Base-by-base conservation (phyloP, 2,329 filamentous ascomycete species). In the Pestalotiopsis sp. region DNA sequence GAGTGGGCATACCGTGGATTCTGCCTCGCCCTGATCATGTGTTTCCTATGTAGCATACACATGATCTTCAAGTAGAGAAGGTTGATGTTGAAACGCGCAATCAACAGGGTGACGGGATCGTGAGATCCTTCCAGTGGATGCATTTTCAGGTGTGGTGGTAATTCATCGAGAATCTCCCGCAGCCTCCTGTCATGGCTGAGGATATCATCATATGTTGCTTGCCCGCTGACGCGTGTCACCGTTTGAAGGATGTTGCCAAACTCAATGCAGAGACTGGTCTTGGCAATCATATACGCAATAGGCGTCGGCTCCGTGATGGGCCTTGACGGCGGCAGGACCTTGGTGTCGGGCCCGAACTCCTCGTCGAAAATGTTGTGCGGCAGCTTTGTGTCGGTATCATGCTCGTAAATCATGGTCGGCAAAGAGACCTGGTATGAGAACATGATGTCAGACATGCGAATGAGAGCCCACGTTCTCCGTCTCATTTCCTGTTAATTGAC, bases 1-100 rank as follows among this genome's bases (percentile, higher is more conserved):
- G 94, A 97, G 76, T 96, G 93, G 9, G 90, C 88, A 76, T 97
- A 98, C 9, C 94, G 88, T 11, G 92, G 85, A 74, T 95, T 96
- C 69, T 92, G 88, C 62, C 92, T 86, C 4, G 94, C 93, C 69
- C 91, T 88, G n/a, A 88, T 85, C 68, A 97, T 87, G 78, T 96
- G 98, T 71, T 94, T 94, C 64, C 94, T 88, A 79, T 99, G 96
- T 52, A 99, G 87, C 25, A 97, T 88, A 74, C 94, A 97, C 74
- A 97, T 87, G 20, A 94, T 92, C 81, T 97, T 97, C 71, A 97
- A 90, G 76, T 94, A 97, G 4, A 98, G 82, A 64, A 96, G 91
- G 70, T 96, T 93, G 39, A 98, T 83, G 68, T 92, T 92, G 77
- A 94, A 95, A 36, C 95, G 90, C 65, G 95, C 92, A 83, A 97